Conservation (phyloP, 106 monocot genomes). For the Platanthera guangdongensis region DNA sequence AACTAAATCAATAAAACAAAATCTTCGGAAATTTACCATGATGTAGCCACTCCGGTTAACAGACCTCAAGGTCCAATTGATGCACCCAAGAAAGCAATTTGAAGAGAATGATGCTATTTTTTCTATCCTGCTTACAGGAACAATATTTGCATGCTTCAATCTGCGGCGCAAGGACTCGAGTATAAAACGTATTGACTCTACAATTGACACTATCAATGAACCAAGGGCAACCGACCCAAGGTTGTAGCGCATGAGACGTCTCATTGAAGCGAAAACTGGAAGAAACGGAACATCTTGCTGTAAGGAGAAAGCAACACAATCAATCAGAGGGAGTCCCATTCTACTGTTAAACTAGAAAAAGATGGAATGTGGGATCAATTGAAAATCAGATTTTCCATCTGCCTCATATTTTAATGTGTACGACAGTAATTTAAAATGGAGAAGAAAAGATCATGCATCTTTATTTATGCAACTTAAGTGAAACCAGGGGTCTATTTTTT, state of each 20-base stretch:
- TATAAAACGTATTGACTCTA: slow-evolving; percentile 76
- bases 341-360: background rate
- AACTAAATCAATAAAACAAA: background rate
- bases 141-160: slow-evolving; percentile 36
- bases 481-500: no score
- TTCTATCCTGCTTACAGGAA: slow-evolving; percentile 30
- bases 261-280: slow-evolving; percentile 84
- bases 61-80: slow-evolving; percentile 49
- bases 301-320: slow-evolving; percentile 2
- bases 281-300: slow-evolving; percentile 91
- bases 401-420: background rate
- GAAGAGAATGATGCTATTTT: slow-evolving; percentile 49
- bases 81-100: slow-evolving; percentile 38
- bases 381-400: background rate
- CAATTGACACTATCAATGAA: slow-evolving; percentile 67
- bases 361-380: background rate
- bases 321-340: background rate
- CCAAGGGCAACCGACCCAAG: slow-evolving; percentile 95
- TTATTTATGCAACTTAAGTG: background rate
- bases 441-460: background rate
- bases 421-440: no score
- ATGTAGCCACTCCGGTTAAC: slow-evolving; percentile 58
- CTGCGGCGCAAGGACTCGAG: slow-evolving; percentile 67
- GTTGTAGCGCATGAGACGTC: slow-evolving; percentile 69
- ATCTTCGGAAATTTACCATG: slow-evolving; percentile 31